phyloP scores from a whole-genome alignment of 2,329 filamentous ascomycete genomes.

The Dryadomyces quercivorus region DNA sequence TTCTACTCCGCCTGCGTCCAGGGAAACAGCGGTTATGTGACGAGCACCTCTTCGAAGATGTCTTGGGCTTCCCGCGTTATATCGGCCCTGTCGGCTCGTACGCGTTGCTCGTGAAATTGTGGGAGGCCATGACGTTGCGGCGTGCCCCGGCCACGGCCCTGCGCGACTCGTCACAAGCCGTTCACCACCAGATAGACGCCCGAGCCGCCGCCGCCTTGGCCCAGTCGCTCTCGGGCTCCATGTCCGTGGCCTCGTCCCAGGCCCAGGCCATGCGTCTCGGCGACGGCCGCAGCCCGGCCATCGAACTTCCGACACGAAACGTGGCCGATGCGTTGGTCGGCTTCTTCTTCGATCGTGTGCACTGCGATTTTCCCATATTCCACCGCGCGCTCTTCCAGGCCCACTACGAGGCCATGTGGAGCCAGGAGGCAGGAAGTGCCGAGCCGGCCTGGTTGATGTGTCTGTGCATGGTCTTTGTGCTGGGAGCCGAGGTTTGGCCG shows the following conservation, averaged over 20 bases:
- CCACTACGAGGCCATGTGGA: constrained; percentile 10
- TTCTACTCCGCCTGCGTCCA: neutral
- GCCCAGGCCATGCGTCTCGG: neutral
- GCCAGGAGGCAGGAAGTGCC: neutral
- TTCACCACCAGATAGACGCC: neutral
- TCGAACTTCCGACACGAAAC: constrained; percentile 11
- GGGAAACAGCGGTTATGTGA: neutral
- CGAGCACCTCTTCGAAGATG: constrained; percentile 9
- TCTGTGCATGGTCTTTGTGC: constrained; percentile 13
- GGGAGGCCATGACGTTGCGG: constrained; percentile 6
- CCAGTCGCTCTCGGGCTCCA: neutral
- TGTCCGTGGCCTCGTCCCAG: neutral
- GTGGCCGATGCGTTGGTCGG: constrained; percentile 10
- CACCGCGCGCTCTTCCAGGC: constrained; percentile 11
- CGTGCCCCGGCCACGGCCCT: too few species aligned
- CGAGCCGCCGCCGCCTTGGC: neutral
- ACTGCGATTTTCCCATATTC: constrained; percentile 12
- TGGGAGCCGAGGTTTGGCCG: constrained; percentile 9
- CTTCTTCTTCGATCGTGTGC: constrained; percentile 10
- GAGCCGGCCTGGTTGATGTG: constrained; percentile 13
- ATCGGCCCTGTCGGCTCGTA: constrained; percentile 11
- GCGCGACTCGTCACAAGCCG: too few species aligned
- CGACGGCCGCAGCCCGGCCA: neutral
- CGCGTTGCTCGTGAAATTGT: constrained; percentile 9
- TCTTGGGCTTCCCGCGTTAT: constrained; percentile 8